Evolutionary conservation across 2,329 filamentous ascomycete genomes (phyloP).

Genomic region (Fusarium concolor): DNA sequence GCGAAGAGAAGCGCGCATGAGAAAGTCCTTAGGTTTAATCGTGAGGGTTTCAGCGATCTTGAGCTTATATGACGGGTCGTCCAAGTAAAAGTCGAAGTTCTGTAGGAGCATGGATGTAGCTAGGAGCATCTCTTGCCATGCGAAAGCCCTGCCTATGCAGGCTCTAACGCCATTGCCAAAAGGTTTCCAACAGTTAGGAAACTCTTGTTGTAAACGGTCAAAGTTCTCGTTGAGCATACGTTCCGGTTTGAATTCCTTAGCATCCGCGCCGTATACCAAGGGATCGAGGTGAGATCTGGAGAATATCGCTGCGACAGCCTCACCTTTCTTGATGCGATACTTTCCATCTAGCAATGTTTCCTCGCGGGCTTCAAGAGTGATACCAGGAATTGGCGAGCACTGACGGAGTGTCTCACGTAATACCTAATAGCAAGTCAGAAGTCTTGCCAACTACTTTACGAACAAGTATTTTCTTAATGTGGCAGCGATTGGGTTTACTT

Average conservation of each 20-base stretch:
- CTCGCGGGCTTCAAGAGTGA: constrained; percentile 64
- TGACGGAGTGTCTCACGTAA: constrained; percentile 75
- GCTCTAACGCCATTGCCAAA: constrained; percentile 78
- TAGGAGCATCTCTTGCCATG: constrained; percentile 77
- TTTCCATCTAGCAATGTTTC: constrained; percentile 68
- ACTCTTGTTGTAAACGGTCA: constrained; percentile 67
- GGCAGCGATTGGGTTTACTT: no score
- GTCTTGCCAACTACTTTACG: no score
- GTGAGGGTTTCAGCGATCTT: constrained; percentile 67
- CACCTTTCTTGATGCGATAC: constrained; percentile 66
- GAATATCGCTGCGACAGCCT: constrained; percentile 62
- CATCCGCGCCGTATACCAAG: constrained; percentile 72
- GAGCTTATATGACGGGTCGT: constrained; percentile 70
- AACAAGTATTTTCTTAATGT: no score
- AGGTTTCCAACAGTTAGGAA: constrained; percentile 74
- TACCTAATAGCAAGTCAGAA: constrained; percentile 72
- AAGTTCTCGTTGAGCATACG: constrained; percentile 73
- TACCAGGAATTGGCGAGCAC: constrained; percentile 68
- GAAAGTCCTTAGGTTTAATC: constrained; percentile 72
- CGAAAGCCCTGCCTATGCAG: constrained; percentile 79
- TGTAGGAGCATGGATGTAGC: constrained; percentile 73
- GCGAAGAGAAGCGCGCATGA: constrained; percentile 68
- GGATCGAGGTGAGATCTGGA: constrained; percentile 70
- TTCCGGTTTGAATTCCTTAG: constrained; percentile 74
- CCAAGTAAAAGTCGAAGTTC: constrained; percentile 74